These are phyloP conservation scores for Rhinocladiella mackenziei DNA, from an alignment of 2,329 filamentous ascomycete genomes.

Conservation along the genomic window DNA sequence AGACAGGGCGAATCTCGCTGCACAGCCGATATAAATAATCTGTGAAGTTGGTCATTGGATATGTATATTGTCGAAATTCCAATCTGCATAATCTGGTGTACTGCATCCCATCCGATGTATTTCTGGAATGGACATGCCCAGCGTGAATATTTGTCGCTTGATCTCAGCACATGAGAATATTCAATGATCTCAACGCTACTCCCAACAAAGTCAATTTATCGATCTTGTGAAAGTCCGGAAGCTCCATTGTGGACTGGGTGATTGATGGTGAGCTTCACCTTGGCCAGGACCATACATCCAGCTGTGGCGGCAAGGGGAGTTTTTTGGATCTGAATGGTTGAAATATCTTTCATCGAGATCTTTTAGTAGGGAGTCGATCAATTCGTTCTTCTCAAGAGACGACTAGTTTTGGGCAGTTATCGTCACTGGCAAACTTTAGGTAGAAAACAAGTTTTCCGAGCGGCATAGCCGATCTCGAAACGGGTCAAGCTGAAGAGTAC, in stretches of 20 bases:
- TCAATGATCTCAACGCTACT: slow-evolving; percentile 25
- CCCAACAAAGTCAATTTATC: slow-evolving; percentile 1
- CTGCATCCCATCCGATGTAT: slow-evolving; percentile 61
- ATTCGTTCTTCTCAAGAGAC: slow-evolving; percentile 19
- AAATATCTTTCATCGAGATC: slow-evolving; percentile 53
- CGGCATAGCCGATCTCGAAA: slow-evolving; percentile 26
- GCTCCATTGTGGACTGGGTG: slow-evolving; percentile 6
- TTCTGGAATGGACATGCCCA: slow-evolving; percentile 56
- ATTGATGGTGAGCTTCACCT: slow-evolving; percentile 15
- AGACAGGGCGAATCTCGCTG: too few species aligned
- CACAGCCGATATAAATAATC: slow-evolving; percentile 11
- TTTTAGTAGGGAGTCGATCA: slow-evolving; percentile 39
- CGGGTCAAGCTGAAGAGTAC: slow-evolving; percentile 30
- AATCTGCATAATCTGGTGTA: not conserved
- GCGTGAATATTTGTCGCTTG: slow-evolving; percentile 20
- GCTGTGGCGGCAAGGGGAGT: slow-evolving; percentile 22
- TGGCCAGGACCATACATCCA: slow-evolving; percentile 15
- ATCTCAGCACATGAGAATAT: slow-evolving; percentile 16
- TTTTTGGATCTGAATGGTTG: slow-evolving; percentile 41
- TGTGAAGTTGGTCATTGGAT: slow-evolving; percentile 4
- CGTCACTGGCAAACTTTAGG: slow-evolving; percentile 22
- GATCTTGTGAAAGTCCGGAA: slow-evolving; percentile 3
- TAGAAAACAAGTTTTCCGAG: slow-evolving; percentile 29
- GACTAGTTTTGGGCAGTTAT: slow-evolving; percentile 23
- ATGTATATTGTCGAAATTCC: slow-evolving; percentile 11